A percentile compares a stretch with the other conserved stretches of the same genome.
Conservation (phyloP, 2,329 filamentous ascomycete genomes). For the Paraphaeosphaeria minitans region DNA sequence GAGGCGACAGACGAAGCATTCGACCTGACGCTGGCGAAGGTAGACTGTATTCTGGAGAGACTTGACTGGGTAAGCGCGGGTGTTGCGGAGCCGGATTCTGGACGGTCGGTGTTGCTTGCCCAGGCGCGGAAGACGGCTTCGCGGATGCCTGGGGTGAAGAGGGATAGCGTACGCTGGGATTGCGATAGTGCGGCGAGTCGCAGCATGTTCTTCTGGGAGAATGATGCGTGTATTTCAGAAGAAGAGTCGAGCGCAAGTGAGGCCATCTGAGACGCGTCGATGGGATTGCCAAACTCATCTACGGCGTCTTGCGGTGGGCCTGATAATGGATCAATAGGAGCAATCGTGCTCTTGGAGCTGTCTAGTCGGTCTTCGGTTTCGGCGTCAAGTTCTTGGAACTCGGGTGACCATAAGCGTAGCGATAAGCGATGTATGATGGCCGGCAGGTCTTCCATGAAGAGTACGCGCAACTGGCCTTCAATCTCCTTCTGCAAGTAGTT, state of each 20-base stretch:
- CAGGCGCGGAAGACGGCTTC: conserved; percentile 93
- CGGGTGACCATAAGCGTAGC: conserved; percentile 85
- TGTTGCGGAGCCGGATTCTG: conserved; percentile 58
- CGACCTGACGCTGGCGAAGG: conserved; percentile 55
- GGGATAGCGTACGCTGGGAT: conserved; percentile 85
- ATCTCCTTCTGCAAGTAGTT: conserved; percentile 97
- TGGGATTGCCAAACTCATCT: conserved; percentile 75
- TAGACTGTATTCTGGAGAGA: conserved; percentile 54
- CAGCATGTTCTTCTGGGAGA: conserved; percentile 92
- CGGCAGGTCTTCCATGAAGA: conserved; percentile 98
- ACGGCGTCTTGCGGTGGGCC: conserved; percentile 82
- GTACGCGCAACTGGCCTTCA: conserved; percentile 84
- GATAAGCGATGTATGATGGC: conserved; percentile 95
- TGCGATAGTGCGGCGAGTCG: conserved; percentile 82
- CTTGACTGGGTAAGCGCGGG: conserved; percentile 51
- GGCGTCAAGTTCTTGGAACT: conserved; percentile 68
- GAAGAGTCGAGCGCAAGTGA: conserved; percentile 79
- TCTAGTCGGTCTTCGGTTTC: conserved; percentile 62
- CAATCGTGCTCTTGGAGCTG: conserved; percentile 57
- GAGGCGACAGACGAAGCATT: conserved; percentile 41
- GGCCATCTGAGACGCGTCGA: conserved; percentile 77
- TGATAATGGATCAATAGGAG: conserved; percentile 77
- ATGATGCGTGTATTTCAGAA: conserved; percentile 82
- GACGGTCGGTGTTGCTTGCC: conserved; percentile 77
- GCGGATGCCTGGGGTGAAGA: conserved; percentile 88